These are phyloP conservation scores for Aspergillus affinis DNA, from an alignment of 495 filamentous ascomycete species.

Conservation along the genomic window DNA sequence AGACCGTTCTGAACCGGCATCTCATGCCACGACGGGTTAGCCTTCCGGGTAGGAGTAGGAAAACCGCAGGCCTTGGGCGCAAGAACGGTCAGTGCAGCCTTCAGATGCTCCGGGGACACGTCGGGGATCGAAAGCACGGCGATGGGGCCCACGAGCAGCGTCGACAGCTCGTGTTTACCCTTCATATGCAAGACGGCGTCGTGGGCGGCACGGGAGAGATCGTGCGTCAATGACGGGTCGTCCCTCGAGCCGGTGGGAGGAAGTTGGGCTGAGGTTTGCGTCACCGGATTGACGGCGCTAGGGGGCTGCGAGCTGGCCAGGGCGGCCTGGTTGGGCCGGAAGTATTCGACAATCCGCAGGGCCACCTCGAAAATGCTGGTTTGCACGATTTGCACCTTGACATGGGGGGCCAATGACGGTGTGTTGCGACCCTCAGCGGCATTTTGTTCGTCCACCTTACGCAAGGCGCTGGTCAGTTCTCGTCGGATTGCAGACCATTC, in stretches of 20 bases:
- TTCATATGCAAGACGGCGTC: constrained; percentile 53
- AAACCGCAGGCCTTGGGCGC: constrained; percentile 68
- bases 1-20: constrained; percentile 71
- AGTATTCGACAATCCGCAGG: constrained; percentile 82
- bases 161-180: constrained; percentile 63
- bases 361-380: constrained; percentile 87
- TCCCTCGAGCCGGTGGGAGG: constrained; percentile 33
- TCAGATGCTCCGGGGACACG: constrained; percentile 79
- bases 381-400: constrained; percentile 78
- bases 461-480: constrained; percentile 69
- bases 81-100: constrained; percentile 72
- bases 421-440: constrained; percentile 44
- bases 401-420: constrained; percentile 49
- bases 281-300: constrained; percentile 43
- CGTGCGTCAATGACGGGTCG: constrained; percentile 64
- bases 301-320: constrained; percentile 27
- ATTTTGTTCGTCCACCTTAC: constrained; percentile 61
- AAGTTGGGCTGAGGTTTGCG: constrained; percentile 43
- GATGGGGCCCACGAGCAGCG: constrained; percentile 77
- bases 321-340: constrained; percentile 55
- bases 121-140: constrained; percentile 77
- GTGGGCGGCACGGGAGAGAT: constrained; percentile 70
- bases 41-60: constrained; percentile 70
- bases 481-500: constrained; percentile 89
- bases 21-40: constrained; percentile 79